Evolutionary conservation across 768 basidiomycete genomes (phyloP), one percentile per base, ranked within the genome.

Genomic region (Pleurotus pulmonarius): DNA sequence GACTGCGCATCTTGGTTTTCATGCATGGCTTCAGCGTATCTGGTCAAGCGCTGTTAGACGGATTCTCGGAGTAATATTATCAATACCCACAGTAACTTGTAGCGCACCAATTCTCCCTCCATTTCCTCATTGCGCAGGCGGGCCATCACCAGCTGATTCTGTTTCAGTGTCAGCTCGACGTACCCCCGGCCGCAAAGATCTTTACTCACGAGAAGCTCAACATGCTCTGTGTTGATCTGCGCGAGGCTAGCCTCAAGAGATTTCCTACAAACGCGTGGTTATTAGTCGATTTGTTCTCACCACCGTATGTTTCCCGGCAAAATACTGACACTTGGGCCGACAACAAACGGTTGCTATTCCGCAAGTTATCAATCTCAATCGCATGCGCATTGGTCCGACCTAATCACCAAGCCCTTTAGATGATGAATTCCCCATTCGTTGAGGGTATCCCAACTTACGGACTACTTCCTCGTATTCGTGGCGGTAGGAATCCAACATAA

Each of bases 131-230:
- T 91, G 58, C 87, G 85, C 40, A 98, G 73, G 51, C 94, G 84
- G 56, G 87, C 80, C 75, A 87, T 92, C 3, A 98, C 97, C 3
- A 98, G 82, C 67, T 96, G 88, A 63, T 95, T 93, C 91, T 93
- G 44, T 20, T 24, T 15, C 29, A 34, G 29, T 34, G 29, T 34
- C 29, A 34, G 29, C 29, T 34, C 29, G 29, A 34, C 29, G 29
- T 34, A 34, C 29, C 29, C 29, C 29, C 29, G 29, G 29, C 29
- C 29, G 29, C 29, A 3, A 34, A 34, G 29, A 34, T 34, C 29
- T 34, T 29, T 15, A 69, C 79, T 59, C 38, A 87, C 91, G 64
- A 91, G 69, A 49, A 88, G 73, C 25, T 87, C 81, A 22, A 92
- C 89, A 67, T 96, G 94, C 63, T 96, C 94, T 5, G 78, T 65